Percentiles rank a stretch among this genome's conserved stretches.
phyloP scores from a whole-genome alignment of 768 basidiomycete species.

The Chalciporus sphaerocephalus region DNA sequence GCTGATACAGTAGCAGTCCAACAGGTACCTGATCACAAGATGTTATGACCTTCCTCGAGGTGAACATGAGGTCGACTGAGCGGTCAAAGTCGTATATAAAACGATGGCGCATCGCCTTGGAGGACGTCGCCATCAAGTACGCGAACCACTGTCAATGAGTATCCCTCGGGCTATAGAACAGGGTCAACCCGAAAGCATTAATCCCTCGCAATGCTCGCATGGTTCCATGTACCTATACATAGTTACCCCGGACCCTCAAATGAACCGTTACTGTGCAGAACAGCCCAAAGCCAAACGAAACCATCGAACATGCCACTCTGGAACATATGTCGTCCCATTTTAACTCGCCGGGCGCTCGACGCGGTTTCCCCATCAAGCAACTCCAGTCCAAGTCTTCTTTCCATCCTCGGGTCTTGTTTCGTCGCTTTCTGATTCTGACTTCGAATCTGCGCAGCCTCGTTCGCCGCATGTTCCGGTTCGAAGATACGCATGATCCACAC shows the following conservation, averaged over 20 bases:
- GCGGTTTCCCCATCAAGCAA: neutral
- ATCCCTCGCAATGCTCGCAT: too few relatives aligned
- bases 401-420: slow-evolving; percentile 15
- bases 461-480: slow-evolving; percentile 26
- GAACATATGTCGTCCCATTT: too few relatives aligned
- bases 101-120: slow-evolving; percentile 17
- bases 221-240: neutral
- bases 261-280: neutral
- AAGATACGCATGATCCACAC: slow-evolving; percentile 24
- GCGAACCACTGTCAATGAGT: too few relatives aligned
- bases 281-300: neutral
- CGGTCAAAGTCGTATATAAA: slow-evolving; percentile 7
- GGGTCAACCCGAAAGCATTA: too few relatives aligned
- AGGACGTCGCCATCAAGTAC: slow-evolving; percentile 12
- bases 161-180: neutral
- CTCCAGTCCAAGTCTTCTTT: slow-evolving; percentile 9
- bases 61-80: neutral
- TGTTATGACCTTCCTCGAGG: neutral
- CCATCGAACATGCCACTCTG: neutral
- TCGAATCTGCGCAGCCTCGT: slow-evolving; percentile 20
- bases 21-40: too few relatives aligned
- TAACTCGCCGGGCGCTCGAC: too few relatives aligned
- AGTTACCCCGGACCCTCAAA: neutral
- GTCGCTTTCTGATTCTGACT: slow-evolving; percentile 9
- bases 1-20: too few relatives aligned